Conservation (phyloP, 352 stramenopile genomes). For the Peronospora farinosa region DNA sequence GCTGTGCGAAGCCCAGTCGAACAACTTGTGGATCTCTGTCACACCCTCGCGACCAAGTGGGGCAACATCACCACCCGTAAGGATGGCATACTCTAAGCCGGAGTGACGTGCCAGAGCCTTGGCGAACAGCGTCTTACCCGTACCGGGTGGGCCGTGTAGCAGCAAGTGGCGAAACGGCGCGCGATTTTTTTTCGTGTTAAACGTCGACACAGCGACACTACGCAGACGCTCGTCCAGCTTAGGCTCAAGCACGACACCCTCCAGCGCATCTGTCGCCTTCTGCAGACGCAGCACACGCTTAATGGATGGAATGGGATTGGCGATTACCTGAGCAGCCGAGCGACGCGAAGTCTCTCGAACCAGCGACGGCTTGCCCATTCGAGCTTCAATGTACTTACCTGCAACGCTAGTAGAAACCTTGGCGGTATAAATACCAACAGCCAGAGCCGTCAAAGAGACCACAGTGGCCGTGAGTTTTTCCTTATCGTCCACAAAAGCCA, state of each 20-base stretch:
- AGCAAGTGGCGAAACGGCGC: constrained; percentile 97
- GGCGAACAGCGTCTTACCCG: constrained; percentile 99
- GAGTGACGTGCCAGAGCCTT: constrained; percentile 94
- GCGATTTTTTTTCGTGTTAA: constrained; percentile 97
- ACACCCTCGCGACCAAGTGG: constrained; percentile 96
- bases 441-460: constrained; percentile 89
- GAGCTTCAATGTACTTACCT: constrained; percentile 93
- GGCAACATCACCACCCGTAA: constrained; percentile 97
- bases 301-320: constrained; percentile 80
- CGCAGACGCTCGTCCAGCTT: constrained; percentile 91
- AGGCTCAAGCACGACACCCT: constrained; percentile 93
- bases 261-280: constrained; percentile 89
- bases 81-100: constrained; percentile 97
- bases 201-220: constrained; percentile 94
- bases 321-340: constrained; percentile 72
- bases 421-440: constrained; percentile 94
- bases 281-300: constrained; percentile 87
- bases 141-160: constrained; percentile 96
- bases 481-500: constrained; percentile 91
- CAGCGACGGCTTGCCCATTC: constrained; percentile 95
- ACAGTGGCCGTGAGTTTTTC: constrained; percentile 95
- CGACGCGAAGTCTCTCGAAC: constrained; percentile 94
- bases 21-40: constrained; percentile 99
- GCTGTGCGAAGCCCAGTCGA: constrained; percentile 97
- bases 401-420: constrained; percentile 89